Base-by-base conservation (phyloP, 1,139 yeast species). In the Sugiyamaella novakii region DNA sequence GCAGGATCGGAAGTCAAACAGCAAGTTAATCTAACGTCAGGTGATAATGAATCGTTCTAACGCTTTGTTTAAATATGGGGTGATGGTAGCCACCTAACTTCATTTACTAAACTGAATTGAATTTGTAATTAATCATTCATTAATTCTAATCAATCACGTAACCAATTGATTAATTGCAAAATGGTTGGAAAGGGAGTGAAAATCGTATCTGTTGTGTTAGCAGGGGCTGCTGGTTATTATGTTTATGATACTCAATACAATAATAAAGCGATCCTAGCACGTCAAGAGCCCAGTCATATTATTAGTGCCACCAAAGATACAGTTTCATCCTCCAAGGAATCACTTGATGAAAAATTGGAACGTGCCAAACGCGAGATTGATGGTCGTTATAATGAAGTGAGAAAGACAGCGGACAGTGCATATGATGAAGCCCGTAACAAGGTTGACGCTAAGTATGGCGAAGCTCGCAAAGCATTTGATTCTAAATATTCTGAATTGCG, bases 181-280 rank as follows among this genome's bases (percentile, higher is more conserved):
- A 50, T 33, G 48, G 24, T 42, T 22, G 27, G 45, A 4, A 37
- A 42, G 47, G 52, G 28, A 25, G 48, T 53, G 15, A 57, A 54
- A 36, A 35, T 53, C 27, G 47, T 46, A 14, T 53, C 55, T 1
- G 52, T 46, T 3, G 67, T 62, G 22, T 71, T 68, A n/a, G 58
- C 69, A n/a, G 73, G 72, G n/a, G 71, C 67, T 15, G 73, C 69
- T 10, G 70, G 70, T 17, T 66, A 68, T 47, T 72, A 72, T 54
- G 54, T 71, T 40, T 71, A 70, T 50, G 63, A 63, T 48, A 57
- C 59, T 44, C 60, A 64, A 59, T 65, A 54, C 55, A 67, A 61
- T 42, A 60, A 59, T 47, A 62, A 53, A 53, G 59, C 52, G 54
- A 54, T 49, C 35, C 60, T 52, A 53, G 66, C 52, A 48, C 59